These are phyloP conservation scores for Telfairia occidentalis DNA, from an alignment of 331 rosid genomes.

Conservation along the genomic window DNA sequence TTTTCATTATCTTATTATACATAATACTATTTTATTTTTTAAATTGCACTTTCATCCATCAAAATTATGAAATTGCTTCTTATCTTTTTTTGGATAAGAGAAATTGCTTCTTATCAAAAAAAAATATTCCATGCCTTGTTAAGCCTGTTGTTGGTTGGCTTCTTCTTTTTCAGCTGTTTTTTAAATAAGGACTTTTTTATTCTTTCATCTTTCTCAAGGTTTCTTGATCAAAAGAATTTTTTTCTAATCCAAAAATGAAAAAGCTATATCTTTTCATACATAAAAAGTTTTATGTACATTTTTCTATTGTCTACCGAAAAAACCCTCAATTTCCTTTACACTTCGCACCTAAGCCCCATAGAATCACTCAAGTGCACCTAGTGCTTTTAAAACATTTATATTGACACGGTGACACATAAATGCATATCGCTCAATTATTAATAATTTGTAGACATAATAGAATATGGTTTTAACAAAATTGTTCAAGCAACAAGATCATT, in stretches of 20 bases:
- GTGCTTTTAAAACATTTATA: not conserved
- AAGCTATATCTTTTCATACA: not conserved
- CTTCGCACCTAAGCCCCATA: too few relatives aligned
- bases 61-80: not conserved
- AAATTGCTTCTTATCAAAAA: not conserved
- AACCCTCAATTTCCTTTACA: not conserved
- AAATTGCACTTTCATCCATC: not conserved
- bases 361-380: not conserved
- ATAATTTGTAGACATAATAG: not conserved
- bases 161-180: not conserved
- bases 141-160: not conserved
- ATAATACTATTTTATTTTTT: not conserved
- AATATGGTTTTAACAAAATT: not conserved
- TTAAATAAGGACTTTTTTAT: not conserved
- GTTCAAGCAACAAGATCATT: not conserved
- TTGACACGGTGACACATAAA: not conserved
- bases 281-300: not conserved
- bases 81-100: too few relatives aligned
- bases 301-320: not conserved
- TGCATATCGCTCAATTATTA: not conserved
- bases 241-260: not conserved
- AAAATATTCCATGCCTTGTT: too few relatives aligned
- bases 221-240: not conserved
- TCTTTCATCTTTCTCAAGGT: not conserved
- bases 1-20: not conserved